These are phyloP conservation scores for Penicillium simplicissimum DNA, from an alignment of 495 filamentous ascomycete genomes.

Conservation along the genomic window DNA sequence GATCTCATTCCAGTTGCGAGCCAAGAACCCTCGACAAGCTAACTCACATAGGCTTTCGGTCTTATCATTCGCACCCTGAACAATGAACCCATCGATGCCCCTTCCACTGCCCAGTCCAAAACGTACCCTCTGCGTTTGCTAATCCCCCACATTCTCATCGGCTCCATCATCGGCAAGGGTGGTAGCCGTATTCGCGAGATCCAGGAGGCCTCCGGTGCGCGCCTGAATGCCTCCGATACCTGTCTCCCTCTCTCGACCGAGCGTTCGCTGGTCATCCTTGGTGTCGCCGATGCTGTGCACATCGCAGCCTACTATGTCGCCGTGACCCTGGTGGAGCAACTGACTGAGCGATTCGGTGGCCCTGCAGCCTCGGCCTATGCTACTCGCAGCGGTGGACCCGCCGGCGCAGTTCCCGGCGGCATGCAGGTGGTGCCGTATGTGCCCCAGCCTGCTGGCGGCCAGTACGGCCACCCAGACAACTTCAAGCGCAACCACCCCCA, in stretches of 20 bases:
- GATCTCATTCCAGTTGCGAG: not conserved
- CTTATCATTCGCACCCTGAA: constrained; percentile 97
- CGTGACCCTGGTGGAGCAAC: constrained; percentile 91
- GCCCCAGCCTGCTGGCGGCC: constrained; percentile 86
- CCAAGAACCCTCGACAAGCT: not conserved
- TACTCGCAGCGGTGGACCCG: constrained; percentile 88
- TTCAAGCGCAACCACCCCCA: constrained; percentile 69
- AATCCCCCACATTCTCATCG: constrained; percentile 95
- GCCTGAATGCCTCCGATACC: constrained; percentile 93
- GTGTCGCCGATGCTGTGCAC: constrained; percentile 91
- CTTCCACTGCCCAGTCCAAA: constrained; percentile 91
- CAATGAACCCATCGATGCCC: constrained; percentile 83
- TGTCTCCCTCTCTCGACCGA: constrained; percentile 93
- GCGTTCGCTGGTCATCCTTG: constrained; percentile 91
- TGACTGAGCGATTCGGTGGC: constrained; percentile 93
- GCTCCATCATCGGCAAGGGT: constrained; percentile 96
- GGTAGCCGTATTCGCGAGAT: constrained; percentile 97
- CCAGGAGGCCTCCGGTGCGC: constrained; percentile 93
- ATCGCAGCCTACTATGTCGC: constrained; percentile 99
- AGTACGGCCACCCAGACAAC: constrained; percentile 87
- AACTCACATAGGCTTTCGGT: constrained; percentile 76
- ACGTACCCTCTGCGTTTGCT: constrained; percentile 95
- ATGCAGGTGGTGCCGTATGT: constrained; percentile 98
- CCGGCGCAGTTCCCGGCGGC: constrained; percentile 88
- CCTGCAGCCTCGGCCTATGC: constrained; percentile 96